phyloP scores from a whole-genome alignment of 208 protist species.

The Trypanosoma rangeli region DNA sequence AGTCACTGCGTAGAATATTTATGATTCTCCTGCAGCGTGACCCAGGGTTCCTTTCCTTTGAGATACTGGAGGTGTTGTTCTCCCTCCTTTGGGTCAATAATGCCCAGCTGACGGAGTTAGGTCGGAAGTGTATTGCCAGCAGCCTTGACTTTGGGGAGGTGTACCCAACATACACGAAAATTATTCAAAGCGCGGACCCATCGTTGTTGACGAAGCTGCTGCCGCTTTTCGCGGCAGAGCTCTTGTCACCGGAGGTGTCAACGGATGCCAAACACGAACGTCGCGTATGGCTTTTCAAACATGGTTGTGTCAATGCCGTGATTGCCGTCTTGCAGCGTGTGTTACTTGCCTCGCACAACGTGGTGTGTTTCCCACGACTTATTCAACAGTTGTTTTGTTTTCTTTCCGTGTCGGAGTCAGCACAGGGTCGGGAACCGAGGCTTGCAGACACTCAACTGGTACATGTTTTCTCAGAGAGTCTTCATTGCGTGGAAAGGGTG shows the following conservation, averaged over 20 bases:
- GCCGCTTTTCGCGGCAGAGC: slow-evolving; percentile 37
- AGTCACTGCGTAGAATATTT: slow-evolving; percentile 35
- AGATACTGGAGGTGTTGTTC: slow-evolving; percentile 45
- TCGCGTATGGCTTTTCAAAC: slow-evolving; percentile 56
- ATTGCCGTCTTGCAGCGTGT: slow-evolving; percentile 47
- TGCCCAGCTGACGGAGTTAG: slow-evolving; percentile 44
- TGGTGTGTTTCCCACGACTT: slow-evolving; percentile 42
- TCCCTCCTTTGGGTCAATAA: slow-evolving; percentile 45
- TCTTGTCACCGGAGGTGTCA: slow-evolving; percentile 30
- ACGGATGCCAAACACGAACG: slow-evolving; percentile 47
- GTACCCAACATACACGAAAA: slow-evolving; percentile 50
- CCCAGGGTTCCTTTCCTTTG: slow-evolving; percentile 26
- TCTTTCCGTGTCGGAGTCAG: slow-evolving; percentile 67
- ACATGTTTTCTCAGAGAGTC: slow-evolving; percentile 33
- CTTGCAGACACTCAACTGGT: slow-evolving; percentile 57
- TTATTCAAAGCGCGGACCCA: slow-evolving; percentile 38
- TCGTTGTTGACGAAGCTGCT: slow-evolving; percentile 46
- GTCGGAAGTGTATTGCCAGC: slow-evolving; percentile 51
- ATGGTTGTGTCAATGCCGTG: slow-evolving; percentile 58
- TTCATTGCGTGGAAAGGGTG: slow-evolving; percentile 40
- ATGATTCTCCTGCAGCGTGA: slow-evolving; percentile 47
- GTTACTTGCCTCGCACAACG: slow-evolving; percentile 31
- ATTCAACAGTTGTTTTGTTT: slow-evolving; percentile 74
- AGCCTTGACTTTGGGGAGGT: slow-evolving; percentile 56
- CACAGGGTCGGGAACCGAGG: slow-evolving; percentile 45